phyloP scores from a whole-genome alignment of 345 rosid species.

The Acer campestre region DNA sequence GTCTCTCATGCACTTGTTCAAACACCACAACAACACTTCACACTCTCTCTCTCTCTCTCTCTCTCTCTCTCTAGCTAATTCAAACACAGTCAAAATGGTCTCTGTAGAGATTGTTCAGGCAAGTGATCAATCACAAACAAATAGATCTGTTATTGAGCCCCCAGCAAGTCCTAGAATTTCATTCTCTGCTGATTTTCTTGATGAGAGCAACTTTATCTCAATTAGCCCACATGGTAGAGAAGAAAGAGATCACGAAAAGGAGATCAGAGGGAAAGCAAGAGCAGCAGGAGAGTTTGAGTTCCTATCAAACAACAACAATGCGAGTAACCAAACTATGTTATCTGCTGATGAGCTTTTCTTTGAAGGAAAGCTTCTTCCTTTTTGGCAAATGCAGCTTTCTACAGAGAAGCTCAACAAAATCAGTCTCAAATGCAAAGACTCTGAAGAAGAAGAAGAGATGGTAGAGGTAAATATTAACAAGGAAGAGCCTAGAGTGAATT shows the following conservation, averaged over 20 bases:
- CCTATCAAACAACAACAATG: constrained; percentile 47
- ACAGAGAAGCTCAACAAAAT: constrained; percentile 66
- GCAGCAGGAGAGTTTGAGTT: constrained; percentile 79
- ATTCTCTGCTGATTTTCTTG: constrained; percentile 78
- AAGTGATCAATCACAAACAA: constrained; percentile 20
- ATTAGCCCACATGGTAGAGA: constrained; percentile 50
- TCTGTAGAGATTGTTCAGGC: constrained; percentile 47
- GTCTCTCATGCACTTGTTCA: constrained; percentile 23
- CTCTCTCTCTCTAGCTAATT: background rate
- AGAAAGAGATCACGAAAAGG: constrained; percentile 30
- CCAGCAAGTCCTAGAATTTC: constrained; percentile 76
- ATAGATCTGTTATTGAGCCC: constrained; percentile 38
- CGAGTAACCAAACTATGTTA: constrained; percentile 52
- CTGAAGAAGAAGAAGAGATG: constrained; percentile 32
- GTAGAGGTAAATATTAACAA: constrained; percentile 24
- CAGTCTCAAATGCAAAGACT: constrained; percentile 42
- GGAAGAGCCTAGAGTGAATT: constrained; percentile 49
- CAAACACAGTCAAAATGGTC: constrained; percentile 39
- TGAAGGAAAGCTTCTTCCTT: constrained; percentile 89
- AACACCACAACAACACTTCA: background rate
- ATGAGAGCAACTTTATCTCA: constrained; percentile 64
- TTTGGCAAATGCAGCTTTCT: constrained; percentile 76
- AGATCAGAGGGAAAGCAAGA: constrained; percentile 36
- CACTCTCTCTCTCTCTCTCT: too few relatives aligned
- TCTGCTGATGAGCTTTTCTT: constrained; percentile 90